Percentiles rank a stretch among this genome's conserved stretches.
Conservation (phyloP, 2,329 filamentous ascomycete genomes). For the Diplocarpon rosae region DNA sequence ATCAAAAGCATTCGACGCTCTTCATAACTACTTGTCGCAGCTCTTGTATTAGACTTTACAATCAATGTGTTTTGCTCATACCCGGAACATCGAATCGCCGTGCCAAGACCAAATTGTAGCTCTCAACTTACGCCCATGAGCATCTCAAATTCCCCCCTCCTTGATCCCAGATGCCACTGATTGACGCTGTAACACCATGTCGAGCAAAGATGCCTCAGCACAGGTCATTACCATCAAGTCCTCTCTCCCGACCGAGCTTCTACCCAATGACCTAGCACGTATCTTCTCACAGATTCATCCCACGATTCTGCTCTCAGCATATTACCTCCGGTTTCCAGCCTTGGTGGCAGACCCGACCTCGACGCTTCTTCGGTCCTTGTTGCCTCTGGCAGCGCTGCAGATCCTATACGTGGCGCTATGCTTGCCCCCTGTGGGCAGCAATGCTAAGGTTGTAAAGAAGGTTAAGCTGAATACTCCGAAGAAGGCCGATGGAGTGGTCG, state of each 20-base stretch:
- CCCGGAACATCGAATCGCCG: constrained; percentile 6
- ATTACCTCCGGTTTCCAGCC: constrained; percentile 50
- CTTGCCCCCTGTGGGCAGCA: constrained; percentile 48
- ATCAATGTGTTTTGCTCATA: not conserved
- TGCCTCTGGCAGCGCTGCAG: constrained; percentile 55
- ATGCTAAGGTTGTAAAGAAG: constrained; percentile 36
- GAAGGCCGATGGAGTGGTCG: constrained; percentile 29
- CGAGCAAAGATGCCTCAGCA: constrained; percentile 8
- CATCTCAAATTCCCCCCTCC: not conserved
- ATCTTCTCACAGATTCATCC: constrained; percentile 58
- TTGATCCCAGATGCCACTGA: constrained; percentile 22
- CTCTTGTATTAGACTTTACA: too few relatives aligned
- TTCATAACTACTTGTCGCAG: not conserved
- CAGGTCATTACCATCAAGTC: constrained; percentile 11
- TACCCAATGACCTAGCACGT: constrained; percentile 31
- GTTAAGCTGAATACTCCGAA: constrained; percentile 42
- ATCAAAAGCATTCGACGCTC: not conserved
- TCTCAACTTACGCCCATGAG: not conserved
- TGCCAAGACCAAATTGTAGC: constrained; percentile 1
- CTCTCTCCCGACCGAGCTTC: constrained; percentile 24
- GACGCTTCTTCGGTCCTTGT: constrained; percentile 49
- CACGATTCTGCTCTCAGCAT: constrained; percentile 51
- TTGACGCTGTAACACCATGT: constrained; percentile 26
- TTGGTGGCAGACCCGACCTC: constrained; percentile 61
- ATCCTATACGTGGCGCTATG: constrained; percentile 49